phyloP scores from a whole-genome alignment of 768 basidiomycete species.

The Boletus sensibilis region DNA sequence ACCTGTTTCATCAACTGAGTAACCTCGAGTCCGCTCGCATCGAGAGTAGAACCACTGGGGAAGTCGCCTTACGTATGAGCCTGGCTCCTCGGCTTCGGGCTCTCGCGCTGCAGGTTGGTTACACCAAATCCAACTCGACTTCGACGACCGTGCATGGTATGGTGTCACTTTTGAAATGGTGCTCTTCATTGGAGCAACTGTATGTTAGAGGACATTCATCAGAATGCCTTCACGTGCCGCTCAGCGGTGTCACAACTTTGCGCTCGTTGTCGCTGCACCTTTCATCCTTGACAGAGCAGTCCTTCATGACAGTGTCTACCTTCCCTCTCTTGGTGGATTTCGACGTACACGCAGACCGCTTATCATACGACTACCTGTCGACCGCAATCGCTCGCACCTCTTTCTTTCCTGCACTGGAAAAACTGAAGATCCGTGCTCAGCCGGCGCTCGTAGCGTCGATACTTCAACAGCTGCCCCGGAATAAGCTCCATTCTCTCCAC shows the following conservation, averaged over 20 bases:
- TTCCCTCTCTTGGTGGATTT: conserved; percentile 41
- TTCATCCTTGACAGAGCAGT: conserved; percentile 39
- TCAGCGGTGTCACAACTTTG: conserved; percentile 36
- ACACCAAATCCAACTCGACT: conserved; percentile 22
- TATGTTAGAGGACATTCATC: conserved; percentile 41
- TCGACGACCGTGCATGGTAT: conserved; percentile 22
- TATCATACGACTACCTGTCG: conserved; percentile 29
- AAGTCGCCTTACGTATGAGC: conserved; percentile 23
- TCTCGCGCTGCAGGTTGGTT: conserved; percentile 37
- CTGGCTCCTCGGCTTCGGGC: conserved; percentile 35
- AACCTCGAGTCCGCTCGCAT: conserved; percentile 25
- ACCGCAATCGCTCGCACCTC: not conserved
- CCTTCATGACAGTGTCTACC: conserved; percentile 36
- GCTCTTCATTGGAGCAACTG: conserved; percentile 33
- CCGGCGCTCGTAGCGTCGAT: conserved; percentile 35
- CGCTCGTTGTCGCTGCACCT: conserved; percentile 40
- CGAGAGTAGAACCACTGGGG: conserved; percentile 13
- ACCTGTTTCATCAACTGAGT: conserved; percentile 1
- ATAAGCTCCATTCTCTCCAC: conserved; percentile 37
- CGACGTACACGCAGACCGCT: conserved; percentile 43
- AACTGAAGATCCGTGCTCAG: conserved; percentile 41
- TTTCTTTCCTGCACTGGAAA: conserved; percentile 39
- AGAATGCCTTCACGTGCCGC: conserved; percentile 26
- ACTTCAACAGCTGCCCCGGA: conserved; percentile 33
- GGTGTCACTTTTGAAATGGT: conserved; percentile 28